A percentile compares a stretch with the other conserved stretches of the same genome.
Evolutionary conservation across 1,284 basidiomycete species (phyloP).

Genomic region (Puccinia triticina): DNA sequence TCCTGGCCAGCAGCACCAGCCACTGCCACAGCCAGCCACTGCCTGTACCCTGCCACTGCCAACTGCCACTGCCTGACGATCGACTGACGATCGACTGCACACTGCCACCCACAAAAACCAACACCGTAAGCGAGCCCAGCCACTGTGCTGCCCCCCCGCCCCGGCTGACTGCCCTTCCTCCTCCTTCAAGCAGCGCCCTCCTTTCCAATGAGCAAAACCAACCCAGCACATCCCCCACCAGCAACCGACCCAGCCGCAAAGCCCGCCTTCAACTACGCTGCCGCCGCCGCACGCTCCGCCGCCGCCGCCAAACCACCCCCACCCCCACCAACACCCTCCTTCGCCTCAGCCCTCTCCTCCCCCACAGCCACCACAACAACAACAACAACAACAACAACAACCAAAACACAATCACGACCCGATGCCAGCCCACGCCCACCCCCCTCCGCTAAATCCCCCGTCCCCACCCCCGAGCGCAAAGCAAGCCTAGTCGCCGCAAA

Average conservation of each 20-base stretch:
- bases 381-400: no score
- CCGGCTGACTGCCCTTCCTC: no score
- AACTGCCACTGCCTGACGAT: no score
- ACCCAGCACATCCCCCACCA: conserved; percentile 47
- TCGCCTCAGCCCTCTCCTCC: conserved; percentile 45
- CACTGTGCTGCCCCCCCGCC: no score
- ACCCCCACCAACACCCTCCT: conserved; percentile 25
- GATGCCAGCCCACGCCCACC: conserved; percentile 12
- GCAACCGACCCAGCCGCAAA: conserved; percentile 44
- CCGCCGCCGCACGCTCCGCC: conserved; percentile 47
- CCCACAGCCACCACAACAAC: conserved; percentile 2
- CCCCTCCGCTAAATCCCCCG: conserved; percentile 27
- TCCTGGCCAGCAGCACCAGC: no score
- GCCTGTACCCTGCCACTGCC: no score
- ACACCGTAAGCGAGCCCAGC: no score
- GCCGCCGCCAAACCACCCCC: conserved; percentile 21
- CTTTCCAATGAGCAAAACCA: conserved; percentile 53
- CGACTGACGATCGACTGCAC: no score
- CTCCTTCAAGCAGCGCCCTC: no score
- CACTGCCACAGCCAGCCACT: no score
- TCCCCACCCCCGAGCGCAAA: conserved; percentile 27
- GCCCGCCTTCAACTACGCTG: conserved; percentile 51
- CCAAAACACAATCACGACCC: background rate
- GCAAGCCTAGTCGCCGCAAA: conserved; percentile 38
- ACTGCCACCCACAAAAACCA: no score